These are phyloP conservation scores for Sophora flavescens DNA, from an alignment of 306 rosid genomes.

Conservation along the genomic window DNA sequence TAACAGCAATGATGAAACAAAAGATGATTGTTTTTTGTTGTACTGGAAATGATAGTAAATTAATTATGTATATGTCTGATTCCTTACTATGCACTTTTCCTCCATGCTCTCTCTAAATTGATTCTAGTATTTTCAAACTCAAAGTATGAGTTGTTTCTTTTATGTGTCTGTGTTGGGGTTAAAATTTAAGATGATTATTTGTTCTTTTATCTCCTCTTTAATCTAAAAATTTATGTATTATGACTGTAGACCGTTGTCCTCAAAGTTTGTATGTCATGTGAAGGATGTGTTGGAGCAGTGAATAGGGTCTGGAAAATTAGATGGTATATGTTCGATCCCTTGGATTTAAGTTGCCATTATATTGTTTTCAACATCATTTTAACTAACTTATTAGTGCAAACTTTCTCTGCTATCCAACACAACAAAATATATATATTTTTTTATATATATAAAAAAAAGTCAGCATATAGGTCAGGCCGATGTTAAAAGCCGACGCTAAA, in stretches of 20 bases:
- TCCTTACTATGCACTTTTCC: background rate
- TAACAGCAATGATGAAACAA: conserved; percentile 4
- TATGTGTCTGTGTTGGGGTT: background rate
- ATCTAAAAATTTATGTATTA: conserved; percentile 7
- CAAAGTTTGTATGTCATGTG: conserved; percentile 96
- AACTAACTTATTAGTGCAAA: background rate
- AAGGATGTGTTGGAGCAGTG: conserved; percentile 97
- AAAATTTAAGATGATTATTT: background rate
- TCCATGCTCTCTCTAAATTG: background rate
- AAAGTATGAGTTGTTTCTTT: conserved; percentile 25
- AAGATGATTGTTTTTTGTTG: conserved; percentile 28
- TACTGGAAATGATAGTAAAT: background rate
- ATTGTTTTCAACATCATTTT: conserved; percentile 15
- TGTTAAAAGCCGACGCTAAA: no score
- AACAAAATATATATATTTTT: no score
- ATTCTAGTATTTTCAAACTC: background rate
- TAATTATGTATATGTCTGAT: background rate
- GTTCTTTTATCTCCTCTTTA: background rate
- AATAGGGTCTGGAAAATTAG: conserved; percentile 92
- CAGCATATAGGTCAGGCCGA: no score
- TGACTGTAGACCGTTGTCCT: conserved; percentile 80
- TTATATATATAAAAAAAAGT: no score
- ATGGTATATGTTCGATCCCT: conserved; percentile 62
- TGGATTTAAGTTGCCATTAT: conserved; percentile 7
- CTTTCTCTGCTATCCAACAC: conserved; percentile 5